Evolutionary conservation across 768 basidiomycete species (phyloP), one percentile per base, ranked within the genome.

Genomic region (Auriscalpium vulgare): DNA sequence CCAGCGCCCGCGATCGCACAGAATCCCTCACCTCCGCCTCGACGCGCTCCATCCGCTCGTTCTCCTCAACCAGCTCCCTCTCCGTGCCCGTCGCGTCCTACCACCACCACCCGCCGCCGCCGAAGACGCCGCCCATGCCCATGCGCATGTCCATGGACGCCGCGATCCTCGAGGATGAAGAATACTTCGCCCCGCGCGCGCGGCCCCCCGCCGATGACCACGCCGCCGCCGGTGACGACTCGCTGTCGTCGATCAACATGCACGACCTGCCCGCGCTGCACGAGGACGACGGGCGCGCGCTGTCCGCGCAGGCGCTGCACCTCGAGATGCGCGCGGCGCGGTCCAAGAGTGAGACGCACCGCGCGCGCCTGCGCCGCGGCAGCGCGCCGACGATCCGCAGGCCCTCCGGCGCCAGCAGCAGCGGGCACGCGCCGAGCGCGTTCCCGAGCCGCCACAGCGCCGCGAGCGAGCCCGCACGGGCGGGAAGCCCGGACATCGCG

Each of bases 401-500:
- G n/a, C 23, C 48, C 23, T 40, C 34, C 17, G 49, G 34, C 47
- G 49, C 11, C 37, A 3, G 44, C 34, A 16, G 37, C n/a, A 37
- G 47, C 29, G 44, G 36, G 35, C 9, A 45, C 37, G 29, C 34
- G 34, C 50, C 34, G n/a, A 56, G 21, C 11, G n/a, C 57, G 17
- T 44, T 58, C 50, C 53, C 49, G 11, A 29, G 10, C n/a, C 35
- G 23, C 17, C 23, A 40, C 46, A 29, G 44, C 10, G 13, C 10
- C 17, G 49, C 53, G 8, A 40, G 21, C 37, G 46, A 16, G 35
- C 43, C 52, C 16, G 47, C 52, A 16, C 62, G 59, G 38, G 61
- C 67, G 16, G 58, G 61, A 40, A 70, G 70, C 50, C 71, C 71
- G 0, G 71, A 72, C 54, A 69, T 72, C 34, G 49, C 56, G 8